Percentiles rank a stretch among this genome's conserved stretches.
Evolutionary conservation across 73 alveolate species (phyloP).

Genomic region (Symbiodinium pilosum): DNA sequence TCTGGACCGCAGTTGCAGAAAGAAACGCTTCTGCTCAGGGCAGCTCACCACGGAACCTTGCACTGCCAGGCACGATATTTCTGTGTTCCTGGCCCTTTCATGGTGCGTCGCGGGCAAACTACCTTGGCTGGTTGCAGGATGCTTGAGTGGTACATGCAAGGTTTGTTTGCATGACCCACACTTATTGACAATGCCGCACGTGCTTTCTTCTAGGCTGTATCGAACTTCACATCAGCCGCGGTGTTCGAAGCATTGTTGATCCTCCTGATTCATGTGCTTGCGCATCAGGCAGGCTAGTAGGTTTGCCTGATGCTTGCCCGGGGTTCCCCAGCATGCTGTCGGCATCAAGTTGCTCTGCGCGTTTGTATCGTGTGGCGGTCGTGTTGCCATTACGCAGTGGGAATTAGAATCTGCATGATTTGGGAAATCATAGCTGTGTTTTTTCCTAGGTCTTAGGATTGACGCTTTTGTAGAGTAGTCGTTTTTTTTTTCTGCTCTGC

Average conservation of each 20-base stretch:
- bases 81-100: conserved; percentile 65
- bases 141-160: not conserved
- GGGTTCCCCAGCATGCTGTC: too few species aligned
- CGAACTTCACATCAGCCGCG: conserved; percentile 56
- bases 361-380: too few species aligned
- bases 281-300: conserved; percentile 37
- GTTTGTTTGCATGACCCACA: too few species aligned
- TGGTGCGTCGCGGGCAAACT: conserved; percentile 31
- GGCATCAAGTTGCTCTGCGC: too few species aligned
- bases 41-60: not conserved
- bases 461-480: not conserved
- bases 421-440: not conserved
- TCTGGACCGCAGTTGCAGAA: not conserved
- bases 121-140: conserved; percentile 70
- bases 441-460: not conserved
- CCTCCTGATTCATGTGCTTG: conserved; percentile 26
- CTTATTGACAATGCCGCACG: not conserved
- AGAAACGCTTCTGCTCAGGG: not conserved
- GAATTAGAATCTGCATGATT: too few species aligned
- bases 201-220: conserved; percentile 18
- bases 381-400: too few species aligned
- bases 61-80: conserved; percentile 1
- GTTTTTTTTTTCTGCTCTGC: not conserved
- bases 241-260: conserved; percentile 60
- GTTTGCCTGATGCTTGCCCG: too few species aligned